Evolutionary conservation across 31 red algal genomes (phyloP).

Genomic region (Pterothamnion heteromorphum): DNA sequence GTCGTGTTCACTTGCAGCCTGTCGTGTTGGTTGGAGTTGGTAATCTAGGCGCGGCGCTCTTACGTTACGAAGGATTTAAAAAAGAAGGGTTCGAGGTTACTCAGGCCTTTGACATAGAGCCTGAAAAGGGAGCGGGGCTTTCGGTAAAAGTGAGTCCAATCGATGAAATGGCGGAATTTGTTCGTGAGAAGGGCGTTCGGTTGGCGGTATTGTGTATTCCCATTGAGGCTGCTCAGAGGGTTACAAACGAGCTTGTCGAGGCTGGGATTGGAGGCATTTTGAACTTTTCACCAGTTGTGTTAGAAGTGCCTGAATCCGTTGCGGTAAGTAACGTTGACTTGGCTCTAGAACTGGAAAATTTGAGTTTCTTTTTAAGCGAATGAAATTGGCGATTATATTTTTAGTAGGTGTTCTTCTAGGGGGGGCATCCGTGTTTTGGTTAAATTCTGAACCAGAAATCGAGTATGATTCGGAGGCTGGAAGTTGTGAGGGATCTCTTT

Average conservation of each 20-base stretch:
- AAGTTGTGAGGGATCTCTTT: too few relatives aligned
- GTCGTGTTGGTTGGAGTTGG: not conserved
- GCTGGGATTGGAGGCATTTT: not conserved
- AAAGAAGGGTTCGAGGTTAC: not conserved
- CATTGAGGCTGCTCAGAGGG: not conserved
- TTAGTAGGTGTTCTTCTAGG: too few relatives aligned
- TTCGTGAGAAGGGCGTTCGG: not conserved
- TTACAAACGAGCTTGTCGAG: not conserved
- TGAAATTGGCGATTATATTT: too few relatives aligned
- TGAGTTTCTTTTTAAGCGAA: constrained; percentile 39
- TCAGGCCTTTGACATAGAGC: not conserved
- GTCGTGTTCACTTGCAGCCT: not conserved
- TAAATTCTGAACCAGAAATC: too few relatives aligned
- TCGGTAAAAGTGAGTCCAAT: not conserved
- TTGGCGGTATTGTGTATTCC: not conserved
- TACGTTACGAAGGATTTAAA: not conserved
- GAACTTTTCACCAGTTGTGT: not conserved
- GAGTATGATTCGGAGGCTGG: too few relatives aligned
- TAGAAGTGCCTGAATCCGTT: not conserved
- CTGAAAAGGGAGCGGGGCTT: not conserved
- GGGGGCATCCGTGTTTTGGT: too few relatives aligned
- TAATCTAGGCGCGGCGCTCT: not conserved
- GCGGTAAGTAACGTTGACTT: constrained; percentile 5
- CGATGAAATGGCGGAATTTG: not conserved
- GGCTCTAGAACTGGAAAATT: constrained; percentile 23